Conservation (phyloP, 176 grass and related monocot species). For the Raddia distichophylla region DNA sequence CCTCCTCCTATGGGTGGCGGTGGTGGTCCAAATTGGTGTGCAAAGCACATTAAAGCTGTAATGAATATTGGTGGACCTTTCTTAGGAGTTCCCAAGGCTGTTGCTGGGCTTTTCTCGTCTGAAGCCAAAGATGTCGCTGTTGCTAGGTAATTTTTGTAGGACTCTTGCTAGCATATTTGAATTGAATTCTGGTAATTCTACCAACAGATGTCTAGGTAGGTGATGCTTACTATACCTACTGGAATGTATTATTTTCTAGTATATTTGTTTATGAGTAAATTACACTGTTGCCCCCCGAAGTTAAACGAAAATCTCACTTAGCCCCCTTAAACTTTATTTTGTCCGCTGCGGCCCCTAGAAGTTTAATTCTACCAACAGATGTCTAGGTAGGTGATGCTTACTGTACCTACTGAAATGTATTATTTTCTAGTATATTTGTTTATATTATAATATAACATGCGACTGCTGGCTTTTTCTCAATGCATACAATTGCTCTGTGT, state of each 20-base stretch:
- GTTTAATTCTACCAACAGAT: neutral
- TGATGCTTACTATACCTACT: neutral
- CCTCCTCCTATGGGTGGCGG: slow-evolving; percentile 91
- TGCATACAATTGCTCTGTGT: neutral
- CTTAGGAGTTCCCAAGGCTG: slow-evolving; percentile 91
- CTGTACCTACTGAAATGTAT: neutral
- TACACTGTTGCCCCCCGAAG: no score
- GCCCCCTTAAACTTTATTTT: no score
- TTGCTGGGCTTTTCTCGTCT: slow-evolving; percentile 90
- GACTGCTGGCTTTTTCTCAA: neutral
- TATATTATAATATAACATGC: slow-evolving; percentile 15
- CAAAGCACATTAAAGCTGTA: slow-evolving; percentile 92
- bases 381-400: neutral
- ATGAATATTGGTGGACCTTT: slow-evolving; percentile 96
- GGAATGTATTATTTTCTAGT: slow-evolving; percentile 32
- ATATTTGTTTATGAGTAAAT: slow-evolving; percentile 36
- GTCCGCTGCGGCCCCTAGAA: no score
- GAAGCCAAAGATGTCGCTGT: slow-evolving; percentile 99
- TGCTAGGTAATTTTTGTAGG: slow-evolving; percentile 65
- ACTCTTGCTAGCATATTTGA: slow-evolving; percentile 77
- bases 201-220: neutral
- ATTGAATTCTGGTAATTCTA: slow-evolving; percentile 5
- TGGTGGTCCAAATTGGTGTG: slow-evolving; percentile 89
- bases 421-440: slow-evolving; percentile 35
- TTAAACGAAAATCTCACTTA: no score